Evolutionary conservation across 2,329 filamentous ascomycete genomes (phyloP), one percentile per base, ranked within the genome.

Genomic region (Aspergillus awamori): DNA sequence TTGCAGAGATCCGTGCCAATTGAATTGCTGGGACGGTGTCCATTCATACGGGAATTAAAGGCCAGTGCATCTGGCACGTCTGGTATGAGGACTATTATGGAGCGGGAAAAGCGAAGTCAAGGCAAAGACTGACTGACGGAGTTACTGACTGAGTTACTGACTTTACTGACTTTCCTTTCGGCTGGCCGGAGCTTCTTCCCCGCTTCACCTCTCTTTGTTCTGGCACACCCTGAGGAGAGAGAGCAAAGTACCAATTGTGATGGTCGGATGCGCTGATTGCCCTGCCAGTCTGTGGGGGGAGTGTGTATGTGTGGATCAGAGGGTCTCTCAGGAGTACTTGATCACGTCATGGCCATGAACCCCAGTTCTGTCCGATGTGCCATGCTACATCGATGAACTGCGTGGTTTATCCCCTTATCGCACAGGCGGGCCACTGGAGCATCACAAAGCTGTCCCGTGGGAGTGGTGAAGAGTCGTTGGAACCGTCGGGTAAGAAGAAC

Each of bases 1-100:
- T 53, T 41, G 33, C 39, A 59, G 60, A 62, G 64, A 66, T 66
- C 64, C 60, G 63, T 65, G 62, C 63, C 53, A 56, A 45, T 36
- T 36, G 41, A 43, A 8, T 36, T 56, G 30, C 39, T 13, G 39
- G 38, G 30, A 30, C 30, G 26, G 26, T 17, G 17, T 43, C 22
- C 53, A 33, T 28, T 28, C 53, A 47, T 20, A 45, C 41, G 39
- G 53, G 43, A 56, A 56, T 36, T 47, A 24, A 56, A 56, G 53
- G 53, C 30, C 53, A 56, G 20, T 47, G 39, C 53, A 45, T 17
- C 17, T 28, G 28, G 26, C 36, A 30, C 11, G 39, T 56, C 28
- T 36, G 17, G 41, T 22, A 43, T 56, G 38, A n/a, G 17, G 28
- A 1, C 33, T 13, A 36, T 36, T 36, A 36, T 36, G 33, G 33